phyloP scores from a whole-genome alignment of 768 basidiomycete species.

The Coprinellus aureogranulatus region DNA sequence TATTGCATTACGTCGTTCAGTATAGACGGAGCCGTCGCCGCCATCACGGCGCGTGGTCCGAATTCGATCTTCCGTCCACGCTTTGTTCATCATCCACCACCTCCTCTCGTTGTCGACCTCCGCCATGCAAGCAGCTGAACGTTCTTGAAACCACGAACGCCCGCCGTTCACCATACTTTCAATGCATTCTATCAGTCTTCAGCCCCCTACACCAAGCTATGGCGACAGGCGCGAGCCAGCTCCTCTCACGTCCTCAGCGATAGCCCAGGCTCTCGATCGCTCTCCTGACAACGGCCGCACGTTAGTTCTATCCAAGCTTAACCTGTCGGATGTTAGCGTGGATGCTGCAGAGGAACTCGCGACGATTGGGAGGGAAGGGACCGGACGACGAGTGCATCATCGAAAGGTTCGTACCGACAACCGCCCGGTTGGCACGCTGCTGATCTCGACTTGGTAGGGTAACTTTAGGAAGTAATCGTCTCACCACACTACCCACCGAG shows the following conservation, averaged over 20 bases:
- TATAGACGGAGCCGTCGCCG: neutral
- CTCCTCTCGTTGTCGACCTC: neutral
- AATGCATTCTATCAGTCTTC: neutral
- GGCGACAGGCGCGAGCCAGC: neutral
- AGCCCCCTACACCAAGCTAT: neutral
- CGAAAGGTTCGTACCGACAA: constrained; percentile 47
- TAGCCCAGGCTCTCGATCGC: constrained; percentile 59
- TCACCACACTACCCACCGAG: constrained; percentile 71
- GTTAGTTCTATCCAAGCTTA: constrained; percentile 78
- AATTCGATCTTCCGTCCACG: neutral
- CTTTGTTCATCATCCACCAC: neutral
- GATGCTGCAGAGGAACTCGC: constrained; percentile 78
- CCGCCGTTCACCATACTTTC: constrained; percentile 7
- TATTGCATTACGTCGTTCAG: neutral
- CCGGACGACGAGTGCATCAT: constrained; percentile 51
- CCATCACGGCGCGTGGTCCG: neutral
- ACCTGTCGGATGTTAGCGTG: constrained; percentile 71
- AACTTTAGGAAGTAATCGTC: constrained; percentile 80
- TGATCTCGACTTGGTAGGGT: constrained; percentile 49
- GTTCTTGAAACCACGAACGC: constrained; percentile 7
- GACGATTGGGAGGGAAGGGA: constrained; percentile 48
- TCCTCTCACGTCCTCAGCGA: constrained; percentile 43
- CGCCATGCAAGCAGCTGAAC: neutral
- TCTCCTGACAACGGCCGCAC: constrained; percentile 81
- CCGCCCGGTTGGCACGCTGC: neutral